phyloP scores from a whole-genome alignment of 768 basidiomycete genomes.

The Mycena amicta region DNA sequence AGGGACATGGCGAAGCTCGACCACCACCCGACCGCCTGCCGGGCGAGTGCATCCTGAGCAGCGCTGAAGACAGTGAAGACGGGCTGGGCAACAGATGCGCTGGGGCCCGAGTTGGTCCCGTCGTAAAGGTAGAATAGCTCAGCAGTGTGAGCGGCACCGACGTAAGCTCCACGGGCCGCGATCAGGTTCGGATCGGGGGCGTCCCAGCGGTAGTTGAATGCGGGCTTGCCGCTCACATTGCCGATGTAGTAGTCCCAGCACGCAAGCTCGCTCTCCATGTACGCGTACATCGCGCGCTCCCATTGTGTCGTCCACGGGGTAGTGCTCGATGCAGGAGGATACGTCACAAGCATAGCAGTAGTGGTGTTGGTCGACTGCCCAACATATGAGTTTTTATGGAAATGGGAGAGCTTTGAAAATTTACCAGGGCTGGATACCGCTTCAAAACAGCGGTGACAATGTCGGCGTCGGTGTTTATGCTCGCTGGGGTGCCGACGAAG shows the following conservation, averaged over 20 bases:
- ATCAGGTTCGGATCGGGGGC: slow-evolving; percentile 23
- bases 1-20: slow-evolving; percentile 20
- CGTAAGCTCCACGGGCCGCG: slow-evolving; percentile 16
- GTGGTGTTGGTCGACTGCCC: slow-evolving; percentile 4
- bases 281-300: slow-evolving; percentile 27
- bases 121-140: slow-evolving; percentile 27
- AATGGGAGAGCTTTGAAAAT: too few species aligned
- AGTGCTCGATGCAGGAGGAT: slow-evolving; percentile 17
- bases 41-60: slow-evolving; percentile 15
- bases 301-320: slow-evolving; percentile 25
- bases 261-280: slow-evolving; percentile 24
- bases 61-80: slow-evolving; percentile 21
- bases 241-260: slow-evolving; percentile 26
- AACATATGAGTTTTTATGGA: too few species aligned
- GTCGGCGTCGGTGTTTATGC: slow-evolving; percentile 17
- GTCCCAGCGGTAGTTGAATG: slow-evolving; percentile 27
- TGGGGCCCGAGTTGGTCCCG: slow-evolving; percentile 26
- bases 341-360: slow-evolving; percentile 19
- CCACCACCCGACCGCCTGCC: slow-evolving; percentile 24
- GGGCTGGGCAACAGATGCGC: slow-evolving; percentile 22
- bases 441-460: slow-evolving; percentile 15
- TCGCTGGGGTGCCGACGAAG: slow-evolving; percentile 17
- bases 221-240: slow-evolving; percentile 22
- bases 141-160: slow-evolving; percentile 24
- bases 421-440: slow-evolving; percentile 18